phyloP scores from a whole-genome alignment of 306 rosid genomes.

The Begonia masoniana region DNA sequence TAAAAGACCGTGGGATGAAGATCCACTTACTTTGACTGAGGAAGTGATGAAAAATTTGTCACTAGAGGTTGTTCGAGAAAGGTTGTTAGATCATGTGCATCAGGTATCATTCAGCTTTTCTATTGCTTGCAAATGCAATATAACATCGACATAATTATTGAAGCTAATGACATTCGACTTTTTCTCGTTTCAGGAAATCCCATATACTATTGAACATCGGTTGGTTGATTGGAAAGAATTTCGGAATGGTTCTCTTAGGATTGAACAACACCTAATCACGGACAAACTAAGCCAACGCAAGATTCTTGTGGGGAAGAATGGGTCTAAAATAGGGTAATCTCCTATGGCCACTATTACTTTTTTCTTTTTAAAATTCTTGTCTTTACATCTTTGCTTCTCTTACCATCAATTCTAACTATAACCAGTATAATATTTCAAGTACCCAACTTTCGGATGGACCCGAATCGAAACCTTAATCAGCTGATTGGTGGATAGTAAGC shows the following conservation, averaged over 20 bases:
- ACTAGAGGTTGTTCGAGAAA: slow-evolving; percentile 90
- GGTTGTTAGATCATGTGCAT: slow-evolving; percentile 82
- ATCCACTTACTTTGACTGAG: slow-evolving; percentile 69
- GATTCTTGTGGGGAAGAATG: slow-evolving; percentile 86
- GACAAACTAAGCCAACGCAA: slow-evolving; percentile 73
- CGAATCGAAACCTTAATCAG: too few species aligned
- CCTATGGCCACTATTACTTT: slow-evolving; percentile 2
- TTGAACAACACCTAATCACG: slow-evolving; percentile 80
- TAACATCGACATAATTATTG: too few species aligned
- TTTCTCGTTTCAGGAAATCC: slow-evolving; percentile 66
- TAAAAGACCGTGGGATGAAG: slow-evolving; percentile 88
- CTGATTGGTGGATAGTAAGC: too few species aligned
- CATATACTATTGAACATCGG: slow-evolving; percentile 72
- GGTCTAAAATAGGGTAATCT: slow-evolving; percentile 86
- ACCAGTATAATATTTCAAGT: too few species aligned
- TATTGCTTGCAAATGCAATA: too few species aligned
- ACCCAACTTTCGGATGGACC: too few species aligned
- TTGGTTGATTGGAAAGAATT: slow-evolving; percentile 88
- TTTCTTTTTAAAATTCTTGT: background rate
- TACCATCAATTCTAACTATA: too few species aligned
- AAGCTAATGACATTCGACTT: background rate
- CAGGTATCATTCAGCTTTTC: slow-evolving; percentile 32
- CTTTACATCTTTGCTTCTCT: too few species aligned
- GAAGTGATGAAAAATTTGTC: slow-evolving; percentile 85
- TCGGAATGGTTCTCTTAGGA: slow-evolving; percentile 82